Evolutionary conservation across 228 moss, liverwort and hornwort genomes (phyloP).

Genomic region (Sphagnum magellanicum): DNA sequence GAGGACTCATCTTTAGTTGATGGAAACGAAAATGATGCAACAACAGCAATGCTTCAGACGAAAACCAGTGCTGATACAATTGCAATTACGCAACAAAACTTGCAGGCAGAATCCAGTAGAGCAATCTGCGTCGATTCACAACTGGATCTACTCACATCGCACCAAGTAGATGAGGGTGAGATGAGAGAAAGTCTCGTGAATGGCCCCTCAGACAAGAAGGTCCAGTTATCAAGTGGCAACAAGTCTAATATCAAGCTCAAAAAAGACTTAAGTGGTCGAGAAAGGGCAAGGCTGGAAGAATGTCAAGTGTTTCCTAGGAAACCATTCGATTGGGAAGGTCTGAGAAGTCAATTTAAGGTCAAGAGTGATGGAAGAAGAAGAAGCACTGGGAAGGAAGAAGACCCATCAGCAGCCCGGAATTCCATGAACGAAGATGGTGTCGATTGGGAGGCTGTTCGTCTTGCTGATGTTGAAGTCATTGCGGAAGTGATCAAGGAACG

Average conservation of each 20-base stretch:
- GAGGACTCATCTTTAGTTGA: too few species aligned
- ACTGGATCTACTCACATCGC: constrained; percentile 9
- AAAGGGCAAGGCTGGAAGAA: constrained; percentile 57
- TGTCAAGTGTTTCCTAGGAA: constrained; percentile 40
- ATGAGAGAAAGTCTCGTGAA: not conserved
- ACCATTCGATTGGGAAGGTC: constrained; percentile 32
- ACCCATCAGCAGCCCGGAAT: not conserved
- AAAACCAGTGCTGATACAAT: not conserved
- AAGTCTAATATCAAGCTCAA: constrained; percentile 7
- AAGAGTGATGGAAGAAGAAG: not conserved
- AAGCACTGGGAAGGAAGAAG: constrained; percentile 1
- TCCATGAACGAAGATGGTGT: constrained; percentile 42
- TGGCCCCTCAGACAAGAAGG: too few species aligned
- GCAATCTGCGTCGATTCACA: constrained; percentile 4
- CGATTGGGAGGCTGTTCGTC: constrained; percentile 73
- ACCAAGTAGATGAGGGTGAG: not conserved
- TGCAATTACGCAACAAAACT: not conserved
- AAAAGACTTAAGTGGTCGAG: constrained; percentile 45
- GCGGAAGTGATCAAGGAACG: constrained; percentile 78
- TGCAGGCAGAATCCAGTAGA: constrained; percentile 8
- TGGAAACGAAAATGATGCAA: too few species aligned
- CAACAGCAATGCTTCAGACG: too few species aligned
- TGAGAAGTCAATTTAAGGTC: constrained; percentile 18
- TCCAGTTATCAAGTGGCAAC: not conserved
- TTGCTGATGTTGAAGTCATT: constrained; percentile 57